These are phyloP conservation scores for Coemansia sp. DNA, from an alignment of 192 early-diverging fungal species.

Conservation along the genomic window DNA sequence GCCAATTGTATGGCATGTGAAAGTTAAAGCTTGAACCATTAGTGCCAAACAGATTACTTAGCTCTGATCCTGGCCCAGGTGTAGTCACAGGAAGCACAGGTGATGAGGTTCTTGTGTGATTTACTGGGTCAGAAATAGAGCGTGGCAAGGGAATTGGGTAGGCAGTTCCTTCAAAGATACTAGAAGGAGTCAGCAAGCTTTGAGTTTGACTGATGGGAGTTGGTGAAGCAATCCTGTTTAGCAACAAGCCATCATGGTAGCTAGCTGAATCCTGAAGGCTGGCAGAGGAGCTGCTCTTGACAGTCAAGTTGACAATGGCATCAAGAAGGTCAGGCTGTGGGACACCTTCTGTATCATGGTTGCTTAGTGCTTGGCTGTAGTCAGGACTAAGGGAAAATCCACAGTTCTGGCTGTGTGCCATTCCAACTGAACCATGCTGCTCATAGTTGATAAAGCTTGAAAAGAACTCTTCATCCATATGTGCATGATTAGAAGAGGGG, in stretches of 20 bases:
- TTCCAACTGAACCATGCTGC: neutral
- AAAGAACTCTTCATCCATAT: conserved; percentile 34
- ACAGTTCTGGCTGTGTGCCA: neutral
- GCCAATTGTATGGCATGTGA: conserved; percentile 16
- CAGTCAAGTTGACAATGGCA: conserved; percentile 39
- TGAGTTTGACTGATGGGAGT: neutral
- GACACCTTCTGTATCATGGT: conserved; percentile 1
- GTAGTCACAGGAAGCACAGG: neutral
- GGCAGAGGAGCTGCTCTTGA: conserved; percentile 11
- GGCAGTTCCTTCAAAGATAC: neutral
- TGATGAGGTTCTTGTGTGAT: neutral
- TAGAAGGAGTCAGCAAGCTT: neutral
- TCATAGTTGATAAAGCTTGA: conserved; percentile 41
- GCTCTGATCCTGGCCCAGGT: neutral
- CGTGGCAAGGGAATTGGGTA: conserved; percentile 2
- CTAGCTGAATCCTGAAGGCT: neutral
- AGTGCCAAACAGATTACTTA: conserved; percentile 12
- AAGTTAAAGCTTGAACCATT: conserved; percentile 15
- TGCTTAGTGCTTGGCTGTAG: neutral
- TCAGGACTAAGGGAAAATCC: neutral
- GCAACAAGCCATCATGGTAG: neutral
- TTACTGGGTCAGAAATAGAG: neutral
- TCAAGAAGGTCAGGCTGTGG: conserved; percentile 31
- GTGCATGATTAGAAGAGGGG: neutral
- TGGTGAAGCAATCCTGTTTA: neutral